Evolutionary conservation across 2,329 filamentous ascomycete genomes (phyloP).

Genomic region (Zopfia rhizophila): DNA sequence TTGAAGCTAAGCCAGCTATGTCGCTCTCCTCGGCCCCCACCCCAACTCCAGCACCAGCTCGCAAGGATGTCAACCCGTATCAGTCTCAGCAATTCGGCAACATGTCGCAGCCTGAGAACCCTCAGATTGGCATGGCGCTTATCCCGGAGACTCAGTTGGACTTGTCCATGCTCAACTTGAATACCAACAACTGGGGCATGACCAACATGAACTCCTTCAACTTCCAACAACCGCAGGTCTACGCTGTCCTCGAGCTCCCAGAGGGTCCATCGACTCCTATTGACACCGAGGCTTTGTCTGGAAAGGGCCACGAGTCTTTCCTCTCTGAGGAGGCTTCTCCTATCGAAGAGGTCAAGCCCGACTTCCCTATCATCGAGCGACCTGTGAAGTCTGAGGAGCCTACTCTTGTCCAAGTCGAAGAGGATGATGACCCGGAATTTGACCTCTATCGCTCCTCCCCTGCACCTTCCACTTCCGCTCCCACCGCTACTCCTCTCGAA

Average conservation of each 20-base stretch:
- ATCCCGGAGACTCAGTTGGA: conserved; percentile 83
- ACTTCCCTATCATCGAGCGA: conserved; percentile 60
- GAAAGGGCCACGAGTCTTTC: conserved; percentile 66
- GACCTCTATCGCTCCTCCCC: conserved; percentile 66
- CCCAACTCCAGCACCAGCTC: conserved; percentile 54
- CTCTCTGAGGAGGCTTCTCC: conserved; percentile 46
- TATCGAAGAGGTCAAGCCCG: conserved; percentile 60
- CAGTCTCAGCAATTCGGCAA: conserved; percentile 60
- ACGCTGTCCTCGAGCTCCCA: conserved; percentile 76
- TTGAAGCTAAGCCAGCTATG: conserved; percentile 44
- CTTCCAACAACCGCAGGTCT: conserved; percentile 72
- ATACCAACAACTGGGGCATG: conserved; percentile 61
- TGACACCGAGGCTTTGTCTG: conserved; percentile 71
- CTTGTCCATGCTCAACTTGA: conserved; percentile 75
- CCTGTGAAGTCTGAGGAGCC: conserved; percentile 39
- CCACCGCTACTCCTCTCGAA: conserved; percentile 42
- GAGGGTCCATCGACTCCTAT: conserved; percentile 70
- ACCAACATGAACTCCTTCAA: conserved; percentile 60
- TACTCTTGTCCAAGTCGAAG: conserved; percentile 29
- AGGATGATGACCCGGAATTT: conserved; percentile 70
- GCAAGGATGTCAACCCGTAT: conserved; percentile 74
- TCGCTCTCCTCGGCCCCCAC: conserved; percentile 41
- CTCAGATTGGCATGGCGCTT: conserved; percentile 79
- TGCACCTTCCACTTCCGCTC: conserved; percentile 50
- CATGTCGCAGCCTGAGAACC: conserved; percentile 63